Conservation (phyloP, 768 basidiomycete genomes). For the Hericium rajendrae region DNA sequence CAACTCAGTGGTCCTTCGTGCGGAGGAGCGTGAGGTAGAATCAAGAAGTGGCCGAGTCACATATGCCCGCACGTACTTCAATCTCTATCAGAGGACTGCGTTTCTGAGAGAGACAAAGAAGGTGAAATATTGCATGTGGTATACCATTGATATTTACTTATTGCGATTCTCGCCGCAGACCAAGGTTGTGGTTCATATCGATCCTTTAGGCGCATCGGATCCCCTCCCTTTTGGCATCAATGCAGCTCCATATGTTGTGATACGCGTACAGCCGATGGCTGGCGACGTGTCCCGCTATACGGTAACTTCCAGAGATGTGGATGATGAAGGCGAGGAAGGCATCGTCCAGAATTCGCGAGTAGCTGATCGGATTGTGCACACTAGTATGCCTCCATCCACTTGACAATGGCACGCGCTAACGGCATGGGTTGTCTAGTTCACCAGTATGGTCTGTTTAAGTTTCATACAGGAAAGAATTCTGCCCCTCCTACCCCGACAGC, state of each 20-base stretch:
- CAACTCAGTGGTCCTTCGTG: constrained; percentile 61
- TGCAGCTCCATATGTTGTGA: constrained; percentile 66
- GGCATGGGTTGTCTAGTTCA: constrained; percentile 43
- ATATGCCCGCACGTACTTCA: constrained; percentile 76
- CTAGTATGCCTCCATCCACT: constrained; percentile 43
- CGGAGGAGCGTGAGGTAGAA: constrained; percentile 73
- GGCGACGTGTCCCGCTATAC: constrained; percentile 76
- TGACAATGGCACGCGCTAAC: constrained; percentile 5
- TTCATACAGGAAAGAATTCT: constrained; percentile 67
- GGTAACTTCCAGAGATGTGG: constrained; percentile 64
- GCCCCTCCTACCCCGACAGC: constrained; percentile 81
- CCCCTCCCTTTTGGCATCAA: constrained; percentile 66
- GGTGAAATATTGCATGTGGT: constrained; percentile 31
- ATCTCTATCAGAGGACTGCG: constrained; percentile 75
- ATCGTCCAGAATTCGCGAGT: constrained; percentile 72
- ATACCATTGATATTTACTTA: neutral
- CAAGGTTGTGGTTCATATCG: constrained; percentile 83
- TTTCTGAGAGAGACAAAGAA: constrained; percentile 75
- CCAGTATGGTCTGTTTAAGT: constrained; percentile 84
- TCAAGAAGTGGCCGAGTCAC: constrained; percentile 50
- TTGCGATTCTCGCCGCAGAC: constrained; percentile 37
- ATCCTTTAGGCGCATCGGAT: constrained; percentile 65
- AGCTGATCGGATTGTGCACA: constrained; percentile 68
- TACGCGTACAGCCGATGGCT: constrained; percentile 74
- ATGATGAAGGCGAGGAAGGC: constrained; percentile 70